Conservation (phyloP, 345 rosid species). For the Linum tenue region DNA sequence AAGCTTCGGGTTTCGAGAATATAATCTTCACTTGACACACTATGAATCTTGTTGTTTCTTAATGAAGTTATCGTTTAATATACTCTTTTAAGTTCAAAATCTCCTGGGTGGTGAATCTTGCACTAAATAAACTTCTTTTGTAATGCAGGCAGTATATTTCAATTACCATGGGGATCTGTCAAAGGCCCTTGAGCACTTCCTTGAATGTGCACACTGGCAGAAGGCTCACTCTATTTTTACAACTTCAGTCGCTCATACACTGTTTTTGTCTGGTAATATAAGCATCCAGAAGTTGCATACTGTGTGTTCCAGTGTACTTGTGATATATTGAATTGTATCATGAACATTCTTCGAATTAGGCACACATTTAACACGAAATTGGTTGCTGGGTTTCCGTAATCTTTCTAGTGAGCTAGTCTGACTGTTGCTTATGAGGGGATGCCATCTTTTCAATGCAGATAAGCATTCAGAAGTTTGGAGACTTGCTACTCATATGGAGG, state of each 20-base stretch:
- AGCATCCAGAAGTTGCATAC: constrained; percentile 5
- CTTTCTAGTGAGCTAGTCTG: no score
- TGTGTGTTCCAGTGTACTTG: constrained; percentile 6
- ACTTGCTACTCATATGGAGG: constrained; percentile 72
- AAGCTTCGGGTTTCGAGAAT: no score
- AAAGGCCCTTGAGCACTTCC: constrained; percentile 81
- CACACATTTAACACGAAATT: no score
- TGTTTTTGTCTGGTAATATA: constrained; percentile 66
- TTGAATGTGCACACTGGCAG: constrained; percentile 81
- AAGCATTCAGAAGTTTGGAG: constrained; percentile 70
- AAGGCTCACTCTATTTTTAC: constrained; percentile 78
- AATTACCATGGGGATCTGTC: constrained; percentile 53
- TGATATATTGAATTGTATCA: no score
- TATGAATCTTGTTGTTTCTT: no score
- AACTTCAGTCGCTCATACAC: constrained; percentile 59
- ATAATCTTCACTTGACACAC: no score
- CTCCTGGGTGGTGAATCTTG: neutral
- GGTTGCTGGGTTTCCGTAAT: no score
- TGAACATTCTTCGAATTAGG: no score
- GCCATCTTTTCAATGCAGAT: constrained; percentile 32
- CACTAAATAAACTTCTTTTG: constrained; percentile 2
- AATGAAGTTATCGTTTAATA: neutral
- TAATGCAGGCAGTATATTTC: constrained; percentile 67
- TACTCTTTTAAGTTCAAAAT: neutral
- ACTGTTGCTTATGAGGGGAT: no score